Conservation (phyloP, 257 asterid genomes). For the Plantago elongata region DNA sequence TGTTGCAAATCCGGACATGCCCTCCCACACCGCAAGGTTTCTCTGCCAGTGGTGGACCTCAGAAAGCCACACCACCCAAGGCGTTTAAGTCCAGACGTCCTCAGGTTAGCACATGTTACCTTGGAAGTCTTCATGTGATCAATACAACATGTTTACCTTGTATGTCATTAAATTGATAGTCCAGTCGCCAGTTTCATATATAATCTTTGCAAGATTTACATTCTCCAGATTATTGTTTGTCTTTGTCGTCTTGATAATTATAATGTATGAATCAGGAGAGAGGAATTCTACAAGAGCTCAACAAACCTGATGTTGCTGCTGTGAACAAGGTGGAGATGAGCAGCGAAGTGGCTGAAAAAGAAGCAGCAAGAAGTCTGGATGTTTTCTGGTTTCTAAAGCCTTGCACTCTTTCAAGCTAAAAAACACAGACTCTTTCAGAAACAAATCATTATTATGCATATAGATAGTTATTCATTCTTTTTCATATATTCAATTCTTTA, state of each 20-base stretch:
- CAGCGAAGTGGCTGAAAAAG: conserved; percentile 46
- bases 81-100: conserved; percentile 39
- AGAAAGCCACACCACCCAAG: conserved; percentile 36
- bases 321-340: conserved; percentile 20
- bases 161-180: no score
- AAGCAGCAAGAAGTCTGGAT: conserved; percentile 70
- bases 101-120: no score
- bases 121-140: no score
- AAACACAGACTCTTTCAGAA: no score
- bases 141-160: no score
- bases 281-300: conserved; percentile 59
- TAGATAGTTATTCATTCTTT: no score
- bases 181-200: no score
- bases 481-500: no score
- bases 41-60: conserved; percentile 43
- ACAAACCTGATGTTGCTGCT: conserved; percentile 28
- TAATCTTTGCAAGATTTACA: no score
- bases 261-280: conserved; percentile 43
- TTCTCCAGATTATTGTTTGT: neutral
- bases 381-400: conserved; percentile 98
- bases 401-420: conserved; percentile 60
- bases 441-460: no score
- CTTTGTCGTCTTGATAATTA: conserved; percentile 17
- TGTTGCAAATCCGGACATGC: conserved; percentile 57
- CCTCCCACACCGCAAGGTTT: conserved; percentile 99